These are phyloP conservation scores for Magnolia officinalis DNA, from an alignment of 164 flowering plant species.

Conservation along the genomic window DNA sequence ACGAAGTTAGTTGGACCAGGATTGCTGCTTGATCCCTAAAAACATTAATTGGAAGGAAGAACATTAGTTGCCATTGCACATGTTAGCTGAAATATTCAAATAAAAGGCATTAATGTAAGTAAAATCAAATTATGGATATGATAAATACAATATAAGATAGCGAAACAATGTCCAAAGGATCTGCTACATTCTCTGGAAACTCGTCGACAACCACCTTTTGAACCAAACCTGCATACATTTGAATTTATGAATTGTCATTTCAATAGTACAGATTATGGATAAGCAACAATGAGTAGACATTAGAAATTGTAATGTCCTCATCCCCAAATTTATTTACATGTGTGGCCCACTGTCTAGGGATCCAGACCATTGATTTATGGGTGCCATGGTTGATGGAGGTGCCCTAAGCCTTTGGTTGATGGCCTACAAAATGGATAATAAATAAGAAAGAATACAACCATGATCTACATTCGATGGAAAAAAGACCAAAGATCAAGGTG, in stretches of 20 bases:
- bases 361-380: too few species aligned
- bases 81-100: not conserved
- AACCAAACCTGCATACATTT: not conserved
- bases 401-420: too few species aligned
- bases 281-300: not conserved
- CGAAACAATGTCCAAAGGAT: not conserved
- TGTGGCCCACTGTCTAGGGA: too few species aligned
- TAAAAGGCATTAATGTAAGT: not conserved
- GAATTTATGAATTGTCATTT: not conserved
- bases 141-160: not conserved
- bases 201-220: not conserved
- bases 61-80: too few species aligned
- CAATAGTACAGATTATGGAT: too few species aligned
- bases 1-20: slow-evolving; percentile 5
- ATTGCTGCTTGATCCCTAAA: slow-evolving; percentile 2
- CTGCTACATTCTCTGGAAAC: not conserved
- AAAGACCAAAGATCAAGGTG: too few species aligned
- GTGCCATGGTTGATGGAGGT: too few species aligned
- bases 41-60: not conserved
- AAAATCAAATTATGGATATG: not conserved
- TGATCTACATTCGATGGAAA: too few species aligned
- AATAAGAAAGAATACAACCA: too few species aligned
- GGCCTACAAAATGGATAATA: too few species aligned
- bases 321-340: not conserved
- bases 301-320: not conserved